These are phyloP conservation scores for Quercus berberidifolia DNA, from an alignment of 306 rosid species.

Conservation along the genomic window DNA sequence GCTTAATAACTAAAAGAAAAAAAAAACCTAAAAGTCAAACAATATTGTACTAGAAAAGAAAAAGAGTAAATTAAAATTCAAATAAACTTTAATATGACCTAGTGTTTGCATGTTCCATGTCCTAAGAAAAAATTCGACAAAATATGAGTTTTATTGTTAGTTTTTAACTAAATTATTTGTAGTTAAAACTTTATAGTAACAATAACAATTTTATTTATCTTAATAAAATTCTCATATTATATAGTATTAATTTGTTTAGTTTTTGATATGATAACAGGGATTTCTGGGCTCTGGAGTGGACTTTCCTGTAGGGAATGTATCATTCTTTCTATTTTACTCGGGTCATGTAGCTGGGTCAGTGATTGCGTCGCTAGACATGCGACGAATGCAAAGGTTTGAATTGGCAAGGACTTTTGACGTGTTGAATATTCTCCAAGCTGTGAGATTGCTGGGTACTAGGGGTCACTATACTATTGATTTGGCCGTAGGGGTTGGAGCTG, in stretches of 20 bases:
- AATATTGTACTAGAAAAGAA: no score
- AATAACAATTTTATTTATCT: neutral
- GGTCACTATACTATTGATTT: constrained; percentile 92
- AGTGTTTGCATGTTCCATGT: no score
- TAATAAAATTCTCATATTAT: neutral
- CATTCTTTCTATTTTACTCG: constrained; percentile 77
- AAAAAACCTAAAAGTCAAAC: no score
- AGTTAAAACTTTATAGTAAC: no score
- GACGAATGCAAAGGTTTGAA: constrained; percentile 70
- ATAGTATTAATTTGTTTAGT: neutral
- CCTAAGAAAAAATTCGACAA: no score
- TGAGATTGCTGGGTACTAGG: constrained; percentile 76
- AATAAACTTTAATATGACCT: no score
- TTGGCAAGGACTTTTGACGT: constrained; percentile 67
- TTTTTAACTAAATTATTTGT: neutral
- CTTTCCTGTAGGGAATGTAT: constrained; percentile 91
- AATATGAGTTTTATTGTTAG: no score
- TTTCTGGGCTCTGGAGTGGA: constrained; percentile 88
- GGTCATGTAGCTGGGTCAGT: constrained; percentile 95
- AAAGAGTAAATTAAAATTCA: no score
- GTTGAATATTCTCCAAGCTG: constrained; percentile 60
- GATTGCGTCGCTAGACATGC: constrained; percentile 89
- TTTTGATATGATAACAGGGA: constrained; percentile 35
- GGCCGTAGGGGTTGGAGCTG: constrained; percentile 91
- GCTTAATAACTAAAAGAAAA: no score